phyloP scores from a whole-genome alignment of 495 filamentous ascomycete genomes.

The Podospora appendiculata region DNA sequence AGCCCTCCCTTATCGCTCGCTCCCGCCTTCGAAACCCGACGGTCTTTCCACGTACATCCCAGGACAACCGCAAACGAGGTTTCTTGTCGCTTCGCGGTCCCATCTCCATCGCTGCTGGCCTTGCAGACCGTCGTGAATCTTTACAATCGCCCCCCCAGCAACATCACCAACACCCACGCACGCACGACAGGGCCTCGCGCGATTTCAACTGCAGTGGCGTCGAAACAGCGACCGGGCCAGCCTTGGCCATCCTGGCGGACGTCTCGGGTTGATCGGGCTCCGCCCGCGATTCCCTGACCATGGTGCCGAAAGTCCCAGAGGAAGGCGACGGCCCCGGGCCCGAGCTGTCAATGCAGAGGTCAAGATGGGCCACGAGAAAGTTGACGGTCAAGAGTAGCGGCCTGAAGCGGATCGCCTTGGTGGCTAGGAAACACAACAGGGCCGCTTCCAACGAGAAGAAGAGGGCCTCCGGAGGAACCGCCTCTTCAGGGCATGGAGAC shows the following conservation, averaged over 20 bases:
- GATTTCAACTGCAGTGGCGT: constrained; percentile 12
- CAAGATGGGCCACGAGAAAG: constrained; percentile 92
- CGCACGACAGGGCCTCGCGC: background rate
- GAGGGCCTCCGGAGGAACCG: constrained; percentile 50
- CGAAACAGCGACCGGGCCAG: constrained; percentile 22
- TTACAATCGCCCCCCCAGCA: too few species aligned
- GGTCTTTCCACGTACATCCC: background rate
- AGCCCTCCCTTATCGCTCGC: background rate
- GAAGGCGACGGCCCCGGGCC: constrained; percentile 24
- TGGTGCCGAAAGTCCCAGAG: constrained; percentile 39
- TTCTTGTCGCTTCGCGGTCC: too few species aligned
- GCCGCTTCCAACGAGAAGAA: constrained; percentile 62
- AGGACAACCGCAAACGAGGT: background rate
- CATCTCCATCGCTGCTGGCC: too few species aligned
- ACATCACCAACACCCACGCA: too few species aligned
- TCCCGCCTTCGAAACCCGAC: background rate
- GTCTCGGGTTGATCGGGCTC: constrained; percentile 40
- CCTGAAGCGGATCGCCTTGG: constrained; percentile 78
- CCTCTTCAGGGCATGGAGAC: constrained; percentile 34
- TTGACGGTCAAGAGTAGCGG: constrained; percentile 62
- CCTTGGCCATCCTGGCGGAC: constrained; percentile 36
- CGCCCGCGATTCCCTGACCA: constrained; percentile 39
- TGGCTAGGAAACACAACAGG: constrained; percentile 65
- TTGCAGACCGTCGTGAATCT: too few species aligned
- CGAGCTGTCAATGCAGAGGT: constrained; percentile 44